A percentile compares a stretch with the other conserved stretches of the same genome.
Conservation (phyloP, 2,329 filamentous ascomycete genomes). For the Colletotrichum chrysophilum region DNA sequence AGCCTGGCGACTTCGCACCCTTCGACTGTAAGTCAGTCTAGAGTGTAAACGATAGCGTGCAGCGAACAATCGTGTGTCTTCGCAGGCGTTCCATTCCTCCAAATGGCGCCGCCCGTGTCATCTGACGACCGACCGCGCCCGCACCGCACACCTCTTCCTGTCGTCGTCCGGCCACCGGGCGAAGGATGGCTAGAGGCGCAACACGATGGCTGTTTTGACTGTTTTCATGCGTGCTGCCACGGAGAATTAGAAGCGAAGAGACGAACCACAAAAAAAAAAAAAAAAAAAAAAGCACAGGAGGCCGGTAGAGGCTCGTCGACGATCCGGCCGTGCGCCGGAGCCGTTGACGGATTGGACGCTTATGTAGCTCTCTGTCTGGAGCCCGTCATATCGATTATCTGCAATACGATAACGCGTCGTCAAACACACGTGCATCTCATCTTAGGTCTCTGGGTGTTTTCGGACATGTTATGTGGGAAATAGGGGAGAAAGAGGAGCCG, state of each 20-base stretch:
- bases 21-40: neutral
- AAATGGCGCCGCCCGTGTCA: constrained; percentile 11
- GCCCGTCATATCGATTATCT: constrained; percentile 2
- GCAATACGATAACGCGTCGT: constrained; percentile 4
- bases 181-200: neutral
- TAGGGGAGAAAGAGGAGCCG: constrained; percentile 1
- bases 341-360: constrained; percentile 13
- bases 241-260: neutral
- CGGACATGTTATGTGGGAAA: constrained; percentile 3
- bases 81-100: constrained; percentile 18
- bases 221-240: constrained; percentile 3
- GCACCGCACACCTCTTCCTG: neutral
- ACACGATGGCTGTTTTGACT: constrained; percentile 6
- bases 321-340: constrained; percentile 16
- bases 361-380: constrained; percentile 8
- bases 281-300: neutral
- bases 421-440: constrained; percentile 16
- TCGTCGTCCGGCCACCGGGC: constrained; percentile 7
- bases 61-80: constrained; percentile 13
- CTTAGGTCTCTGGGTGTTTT: neutral
- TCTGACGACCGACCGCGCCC: constrained; percentile 14
- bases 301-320: neutral
- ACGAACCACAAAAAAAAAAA: neutral
- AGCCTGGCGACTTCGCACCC: neutral
- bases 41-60: neutral